Evolutionary conservation across 2,329 filamentous ascomycete genomes (phyloP), one percentile per base, ranked within the genome.

Genomic region (Kalmusia sp.): DNA sequence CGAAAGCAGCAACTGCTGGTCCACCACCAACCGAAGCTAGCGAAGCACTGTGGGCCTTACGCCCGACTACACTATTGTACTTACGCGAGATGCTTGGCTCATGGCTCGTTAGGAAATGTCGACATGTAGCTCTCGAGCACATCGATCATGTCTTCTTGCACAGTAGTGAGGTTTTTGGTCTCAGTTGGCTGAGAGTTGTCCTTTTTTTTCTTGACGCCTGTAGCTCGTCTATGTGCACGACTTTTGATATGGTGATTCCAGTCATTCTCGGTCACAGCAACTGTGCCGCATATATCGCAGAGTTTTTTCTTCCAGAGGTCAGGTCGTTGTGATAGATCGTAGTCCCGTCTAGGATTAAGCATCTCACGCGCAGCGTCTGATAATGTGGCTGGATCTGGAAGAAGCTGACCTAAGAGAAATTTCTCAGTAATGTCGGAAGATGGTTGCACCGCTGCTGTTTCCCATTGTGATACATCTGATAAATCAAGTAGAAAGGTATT

Each of bases 401-500:
- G 79, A 1, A 72, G 39, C 31, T 82, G 72, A 0, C 68, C 67
- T 1, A 74, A 66, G 0, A 97, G 79, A 64, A 96, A 96, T 0
- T 76, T 70, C 11, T 77, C 69, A 0, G 88, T 83, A 24, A 97
- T 74, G 1, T 78, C 70, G 1, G 84, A 76, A 0, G 91, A 92
- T 2, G 87, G 87, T 2, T 80, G 74, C 1, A 86, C 80, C 2
- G 97, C 91, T n/a, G 81, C 77, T 0, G 80, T 70, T 0, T 80
- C 64, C 82, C 91, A 97, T 1, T 75, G 67, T 0, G 78, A 66
- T 2, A 87, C 77, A 61, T 95, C 82, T 2, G 89, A 92, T 57
- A 90, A 90, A 74, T 99, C 91, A 1, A 98, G 76, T 2, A 98
- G 76, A 70, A 90, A 98, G 1, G 97, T 78, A 30, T 79, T 84